phyloP scores from a whole-genome alignment of 1,284 basidiomycete species.

The Schizophyllum commune region DNA sequence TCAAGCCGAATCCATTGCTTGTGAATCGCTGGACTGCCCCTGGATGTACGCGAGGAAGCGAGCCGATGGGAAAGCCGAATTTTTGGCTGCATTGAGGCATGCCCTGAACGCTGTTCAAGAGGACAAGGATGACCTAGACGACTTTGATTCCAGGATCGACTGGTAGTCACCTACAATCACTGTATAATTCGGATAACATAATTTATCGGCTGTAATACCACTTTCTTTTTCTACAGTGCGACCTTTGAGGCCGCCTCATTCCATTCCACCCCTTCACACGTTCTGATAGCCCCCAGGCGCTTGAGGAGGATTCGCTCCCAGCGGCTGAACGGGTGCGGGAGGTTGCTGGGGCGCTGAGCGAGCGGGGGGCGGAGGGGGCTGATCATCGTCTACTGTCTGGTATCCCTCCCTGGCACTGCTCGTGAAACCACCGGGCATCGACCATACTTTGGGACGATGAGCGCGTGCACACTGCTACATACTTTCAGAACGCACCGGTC shows the following conservation, averaged over 20 bases:
- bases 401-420: constrained; percentile 56
- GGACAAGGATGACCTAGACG: background rate
- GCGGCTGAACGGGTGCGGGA: constrained; percentile 7
- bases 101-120: background rate
- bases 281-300: constrained; percentile 47
- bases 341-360: constrained; percentile 14
- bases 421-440: constrained; percentile 78
- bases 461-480: background rate
- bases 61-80: constrained; percentile 50
- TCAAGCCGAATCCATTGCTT: constrained; percentile 55
- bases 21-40: constrained; percentile 80
- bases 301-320: constrained; percentile 4
- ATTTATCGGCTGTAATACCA: no score
- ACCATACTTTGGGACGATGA: constrained; percentile 52
- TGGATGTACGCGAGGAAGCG: constrained; percentile 72
- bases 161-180: background rate
- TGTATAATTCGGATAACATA: background rate
- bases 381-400: constrained; percentile 65
- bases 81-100: constrained; percentile 19
- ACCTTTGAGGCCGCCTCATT: no score
- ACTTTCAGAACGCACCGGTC: constrained; percentile 38
- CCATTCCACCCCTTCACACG: constrained; percentile 25
- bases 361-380: constrained; percentile 25
- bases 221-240: no score
- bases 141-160: background rate